Base-by-base conservation (phyloP, 2,329 filamentous ascomycete genomes). In the Trichophaea hybrida region DNA sequence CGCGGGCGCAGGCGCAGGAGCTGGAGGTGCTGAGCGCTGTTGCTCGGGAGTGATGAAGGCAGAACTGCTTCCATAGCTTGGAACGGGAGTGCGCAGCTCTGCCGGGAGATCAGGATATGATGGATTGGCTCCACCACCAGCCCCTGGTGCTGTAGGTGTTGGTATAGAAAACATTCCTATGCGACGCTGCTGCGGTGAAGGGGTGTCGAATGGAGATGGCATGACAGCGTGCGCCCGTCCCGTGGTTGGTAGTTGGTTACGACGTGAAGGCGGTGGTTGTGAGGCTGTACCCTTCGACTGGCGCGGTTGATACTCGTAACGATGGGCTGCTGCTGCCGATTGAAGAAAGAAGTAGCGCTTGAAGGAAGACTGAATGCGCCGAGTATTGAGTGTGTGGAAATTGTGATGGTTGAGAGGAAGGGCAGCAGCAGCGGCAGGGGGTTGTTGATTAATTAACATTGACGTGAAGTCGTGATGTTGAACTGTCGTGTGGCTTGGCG, bases 21-120 rank as follows among this genome's bases (percentile, higher is more conserved):
- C 46, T 52, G 55, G 12, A 5, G 55, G 17, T 24, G 24, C 40
- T 38, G 24, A 56, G 50, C 51, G 51, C 31, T 54, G 34, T n/a
- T 59, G 59, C 17, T 61, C 61, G 10, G 62, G 61, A 4, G 61
- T 60, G 10, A 55, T 24, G 32, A 60, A 64, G 44, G 40, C 24
- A 24, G 24, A 24, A 40, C 24, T 17, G 52, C 31, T 24, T 51
- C 49, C 32, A 57, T 62, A 60, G 44, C 52, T 59, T 13, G 51
- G 55, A 32, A 54, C 43, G 12, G 62, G 57, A 38, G 62, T 61
- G 34, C 60, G 57, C 13, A 66, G 61, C 57, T 66, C 65, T 33
- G 60, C 33, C n/a, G 65, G 65, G 6, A 66, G 60, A 13, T 66
- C 64, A 32, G 60, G 62, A 38, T 64, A 65, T 24, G 24, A 24